Base-by-base conservation (phyloP, 139 green algal genomes). In the Limnomonas spitsbergensis region DNA sequence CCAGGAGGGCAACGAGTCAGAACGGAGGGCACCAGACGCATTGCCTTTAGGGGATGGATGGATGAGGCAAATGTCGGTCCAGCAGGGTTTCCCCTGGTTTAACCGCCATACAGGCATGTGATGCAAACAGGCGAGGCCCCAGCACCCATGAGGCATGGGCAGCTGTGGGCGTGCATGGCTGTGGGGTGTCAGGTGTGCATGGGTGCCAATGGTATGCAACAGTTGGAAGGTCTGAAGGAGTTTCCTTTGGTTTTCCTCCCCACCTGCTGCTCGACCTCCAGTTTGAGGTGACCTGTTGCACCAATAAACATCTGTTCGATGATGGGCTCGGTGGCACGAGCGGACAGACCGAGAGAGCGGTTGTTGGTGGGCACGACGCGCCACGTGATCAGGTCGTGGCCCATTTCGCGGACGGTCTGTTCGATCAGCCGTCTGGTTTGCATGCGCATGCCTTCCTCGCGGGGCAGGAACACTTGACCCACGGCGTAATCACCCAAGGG, bases 221-320 rank as follows among this genome's bases (percentile, higher is more conserved):
- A n/a, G n/a, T n/a, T n/a, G n/a, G n/a, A n/a, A n/a, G n/a, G n/a
- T n/a, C n/a, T n/a, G n/a, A n/a, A n/a, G n/a, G n/a, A n/a, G n/a
- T n/a, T n/a, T n/a, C n/a, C n/a, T n/a, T n/a, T n/a, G n/a, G n/a
- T n/a, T n/a, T n/a, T n/a, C n/a, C n/a, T 61, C 9, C 29, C 7
- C 56, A 87, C 83, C 86, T 93, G 89, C 79, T 87, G 81, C 77
- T 94, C 88, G 0, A 73, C 68, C 52, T 92, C 84, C 24, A 88
- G 78, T 47, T 94, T 80, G 9, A 88, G 77, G 54, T 86, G 77
- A 68, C 82, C 85, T 1, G 31, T 79, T 32, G 77, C 69, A 14
- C 77, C 81, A 27, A 98, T 73, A 77, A 98, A 98, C 74, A 94
- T 88, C 79, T 87, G 93, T 88, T 97, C 94, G 0, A 98, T 85